Conservation (phyloP, 495 filamentous ascomycete species). For the Penicillium pulvis region DNA sequence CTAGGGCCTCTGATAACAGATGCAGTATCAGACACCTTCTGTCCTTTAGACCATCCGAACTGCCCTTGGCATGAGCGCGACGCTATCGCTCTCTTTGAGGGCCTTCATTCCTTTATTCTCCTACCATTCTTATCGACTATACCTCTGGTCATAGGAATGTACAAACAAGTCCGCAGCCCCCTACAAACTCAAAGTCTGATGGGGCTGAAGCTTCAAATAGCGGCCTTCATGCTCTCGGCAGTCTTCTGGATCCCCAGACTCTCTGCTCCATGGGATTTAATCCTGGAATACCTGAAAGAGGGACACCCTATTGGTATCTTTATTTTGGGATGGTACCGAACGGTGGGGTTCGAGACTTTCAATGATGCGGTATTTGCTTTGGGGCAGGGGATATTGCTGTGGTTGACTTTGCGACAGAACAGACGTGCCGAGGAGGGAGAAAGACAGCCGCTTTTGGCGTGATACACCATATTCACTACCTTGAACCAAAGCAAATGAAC, state of each 20-base stretch:
- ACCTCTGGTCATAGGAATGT: background rate
- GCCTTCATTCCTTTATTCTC: background rate
- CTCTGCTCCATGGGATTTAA: background rate
- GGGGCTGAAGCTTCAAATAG: background rate
- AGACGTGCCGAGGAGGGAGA: background rate
- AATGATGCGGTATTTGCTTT: background rate
- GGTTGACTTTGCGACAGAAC: background rate
- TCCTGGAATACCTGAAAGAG: background rate
- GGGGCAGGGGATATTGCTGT: background rate
- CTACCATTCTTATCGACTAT: background rate
- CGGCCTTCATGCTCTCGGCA: background rate
- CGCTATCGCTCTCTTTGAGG: background rate
- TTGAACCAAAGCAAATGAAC: background rate
- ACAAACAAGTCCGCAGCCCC: background rate
- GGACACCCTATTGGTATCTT: background rate
- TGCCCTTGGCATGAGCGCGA: background rate
- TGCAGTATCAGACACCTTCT: background rate
- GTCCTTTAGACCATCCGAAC: background rate
- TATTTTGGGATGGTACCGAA: background rate
- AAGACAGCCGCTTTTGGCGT: background rate
- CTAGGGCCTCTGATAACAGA: background rate
- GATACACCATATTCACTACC: background rate
- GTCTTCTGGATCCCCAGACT: background rate
- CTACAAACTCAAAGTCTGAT: background rate
- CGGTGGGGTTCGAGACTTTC: background rate